Conservation (phyloP, 371 early-diverging fungal species). For the Racocetra persica region DNA sequence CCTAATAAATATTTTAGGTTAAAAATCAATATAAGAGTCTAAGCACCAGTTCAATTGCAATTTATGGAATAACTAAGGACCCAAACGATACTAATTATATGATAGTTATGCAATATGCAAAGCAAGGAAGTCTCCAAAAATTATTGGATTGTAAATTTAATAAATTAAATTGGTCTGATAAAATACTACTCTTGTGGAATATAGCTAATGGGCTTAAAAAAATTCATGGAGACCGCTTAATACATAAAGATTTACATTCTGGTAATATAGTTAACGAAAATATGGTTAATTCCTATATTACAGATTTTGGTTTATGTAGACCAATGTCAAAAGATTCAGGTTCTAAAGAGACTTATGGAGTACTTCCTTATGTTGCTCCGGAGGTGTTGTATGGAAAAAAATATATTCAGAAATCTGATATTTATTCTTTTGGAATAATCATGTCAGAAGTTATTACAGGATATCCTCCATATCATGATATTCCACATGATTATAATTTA, state of each 20-base stretch:
- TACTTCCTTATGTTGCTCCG: constrained; percentile 15
- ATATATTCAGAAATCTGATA: neutral
- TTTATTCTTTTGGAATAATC: constrained; percentile 22
- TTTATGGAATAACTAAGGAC: neutral
- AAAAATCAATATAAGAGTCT: too few relatives aligned
- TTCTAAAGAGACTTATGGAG: neutral
- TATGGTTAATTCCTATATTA: neutral
- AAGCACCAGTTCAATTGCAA: neutral
- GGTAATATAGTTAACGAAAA: neutral
- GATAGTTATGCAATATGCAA: constrained; percentile 8
- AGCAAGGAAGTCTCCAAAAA: neutral
- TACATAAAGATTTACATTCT: constrained; percentile 6
- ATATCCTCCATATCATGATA: constrained; percentile 1
- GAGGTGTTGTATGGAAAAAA: neutral
- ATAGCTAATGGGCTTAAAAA: neutral
- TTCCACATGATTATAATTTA: too few relatives aligned
- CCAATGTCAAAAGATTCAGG: neutral
- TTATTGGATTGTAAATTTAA: neutral
- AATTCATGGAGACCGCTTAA: neutral
- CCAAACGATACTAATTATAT: constrained; percentile 4
- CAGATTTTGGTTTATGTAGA: neutral
- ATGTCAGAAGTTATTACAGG: constrained; percentile 15
- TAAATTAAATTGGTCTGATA: constrained; percentile 3
- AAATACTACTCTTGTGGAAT: neutral
- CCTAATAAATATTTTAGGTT: too few relatives aligned